These are phyloP conservation scores for Ceratorhiza oryzae-sativae DNA, from an alignment of 1,284 basidiomycete species.

Conservation along the genomic window DNA sequence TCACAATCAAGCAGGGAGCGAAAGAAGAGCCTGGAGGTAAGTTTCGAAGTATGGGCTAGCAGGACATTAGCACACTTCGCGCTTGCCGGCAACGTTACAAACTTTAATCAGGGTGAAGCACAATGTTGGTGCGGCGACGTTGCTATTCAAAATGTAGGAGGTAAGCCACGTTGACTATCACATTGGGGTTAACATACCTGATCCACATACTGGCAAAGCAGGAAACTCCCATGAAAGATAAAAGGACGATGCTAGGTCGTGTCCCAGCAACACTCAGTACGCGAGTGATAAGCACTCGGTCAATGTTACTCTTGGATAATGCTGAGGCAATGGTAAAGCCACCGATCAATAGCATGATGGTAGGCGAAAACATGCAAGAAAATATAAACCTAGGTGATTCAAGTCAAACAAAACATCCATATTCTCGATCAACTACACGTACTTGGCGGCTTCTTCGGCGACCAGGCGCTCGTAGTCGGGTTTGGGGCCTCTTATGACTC, in stretches of 20 bases:
- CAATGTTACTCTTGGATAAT: slow-evolving; percentile 96
- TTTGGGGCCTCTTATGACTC: slow-evolving; percentile 76
- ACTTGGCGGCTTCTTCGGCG: slow-evolving; percentile 84
- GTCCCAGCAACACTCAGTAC: slow-evolving; percentile 91
- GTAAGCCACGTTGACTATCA: background rate
- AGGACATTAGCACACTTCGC: background rate
- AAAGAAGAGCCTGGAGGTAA: slow-evolving; percentile 89
- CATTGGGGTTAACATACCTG: slow-evolving; percentile 61
- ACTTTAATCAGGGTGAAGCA: slow-evolving; percentile 97
- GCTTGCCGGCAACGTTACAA: slow-evolving; percentile 47
- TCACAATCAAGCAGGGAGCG: slow-evolving; percentile 88
- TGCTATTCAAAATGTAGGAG: slow-evolving; percentile 58
- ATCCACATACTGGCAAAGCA: slow-evolving; percentile 99
- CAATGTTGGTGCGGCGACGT: slow-evolving; percentile 96
- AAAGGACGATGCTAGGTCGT: slow-evolving; percentile 82
- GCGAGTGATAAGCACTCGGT: slow-evolving; percentile 92
- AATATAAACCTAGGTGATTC: slow-evolving; percentile 66
- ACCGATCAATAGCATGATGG: slow-evolving; percentile 95
- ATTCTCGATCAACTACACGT: slow-evolving; percentile 26
- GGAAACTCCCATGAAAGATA: slow-evolving; percentile 96
- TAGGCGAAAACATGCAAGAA: slow-evolving; percentile 85
- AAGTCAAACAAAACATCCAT: background rate
- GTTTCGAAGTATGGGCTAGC: slow-evolving; percentile 90
- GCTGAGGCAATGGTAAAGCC: slow-evolving; percentile 99
- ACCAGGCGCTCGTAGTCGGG: slow-evolving; percentile 63